Conservation (phyloP, 1,284 basidiomycete genomes). For the Cutaneotrichosporon sp. region DNA sequence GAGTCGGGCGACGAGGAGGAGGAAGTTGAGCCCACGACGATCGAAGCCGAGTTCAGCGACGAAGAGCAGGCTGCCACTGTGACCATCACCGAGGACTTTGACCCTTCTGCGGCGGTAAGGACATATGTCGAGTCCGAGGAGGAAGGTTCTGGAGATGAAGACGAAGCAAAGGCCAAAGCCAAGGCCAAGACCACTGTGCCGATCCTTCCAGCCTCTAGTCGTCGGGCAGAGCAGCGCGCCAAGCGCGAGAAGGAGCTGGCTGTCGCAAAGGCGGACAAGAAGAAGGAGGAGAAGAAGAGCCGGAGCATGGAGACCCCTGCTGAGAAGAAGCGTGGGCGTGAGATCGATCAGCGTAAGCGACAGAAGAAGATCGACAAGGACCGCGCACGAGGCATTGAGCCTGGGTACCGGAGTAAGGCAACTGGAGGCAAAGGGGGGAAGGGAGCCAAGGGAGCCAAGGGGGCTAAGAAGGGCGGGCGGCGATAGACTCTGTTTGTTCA, state of each 20-base stretch:
- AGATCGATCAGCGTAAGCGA: slow-evolving; percentile 45
- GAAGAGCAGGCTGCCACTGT: slow-evolving; percentile 52
- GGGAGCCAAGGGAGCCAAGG: slow-evolving; percentile 27
- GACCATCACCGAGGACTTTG: slow-evolving; percentile 53
- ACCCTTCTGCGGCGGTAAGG: slow-evolving; percentile 27
- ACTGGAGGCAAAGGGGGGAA: slow-evolving; percentile 23
- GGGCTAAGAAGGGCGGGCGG: slow-evolving; percentile 19
- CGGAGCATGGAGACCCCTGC: slow-evolving; percentile 43
- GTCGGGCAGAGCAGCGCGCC: slow-evolving; percentile 36
- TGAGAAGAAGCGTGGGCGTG: slow-evolving; percentile 45
- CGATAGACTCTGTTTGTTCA: slow-evolving; percentile 1
- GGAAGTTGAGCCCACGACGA: slow-evolving; percentile 26
- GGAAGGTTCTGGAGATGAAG: slow-evolving; percentile 1
- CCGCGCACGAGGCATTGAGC: slow-evolving; percentile 27
- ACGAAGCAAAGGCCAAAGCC: slow-evolving; percentile 3
- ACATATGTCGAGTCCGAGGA: slow-evolving; percentile 15
- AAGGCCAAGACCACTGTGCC: slow-evolving; percentile 28
- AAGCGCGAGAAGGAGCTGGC: slow-evolving; percentile 16
- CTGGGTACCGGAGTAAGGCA: slow-evolving; percentile 14
- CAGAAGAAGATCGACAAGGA: slow-evolving; percentile 48
- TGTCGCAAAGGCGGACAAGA: slow-evolving; percentile 23
- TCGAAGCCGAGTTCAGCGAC: slow-evolving; percentile 49
- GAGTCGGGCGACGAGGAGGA: slow-evolving; percentile 17
- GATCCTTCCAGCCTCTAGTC: slow-evolving; percentile 44
- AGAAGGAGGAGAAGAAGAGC: slow-evolving; percentile 25